Percentiles rank a stretch among this genome's conserved stretches.
Evolutionary conservation across 2,329 filamentous ascomycete species (phyloP).

Genomic region (Diaporthe capsici): DNA sequence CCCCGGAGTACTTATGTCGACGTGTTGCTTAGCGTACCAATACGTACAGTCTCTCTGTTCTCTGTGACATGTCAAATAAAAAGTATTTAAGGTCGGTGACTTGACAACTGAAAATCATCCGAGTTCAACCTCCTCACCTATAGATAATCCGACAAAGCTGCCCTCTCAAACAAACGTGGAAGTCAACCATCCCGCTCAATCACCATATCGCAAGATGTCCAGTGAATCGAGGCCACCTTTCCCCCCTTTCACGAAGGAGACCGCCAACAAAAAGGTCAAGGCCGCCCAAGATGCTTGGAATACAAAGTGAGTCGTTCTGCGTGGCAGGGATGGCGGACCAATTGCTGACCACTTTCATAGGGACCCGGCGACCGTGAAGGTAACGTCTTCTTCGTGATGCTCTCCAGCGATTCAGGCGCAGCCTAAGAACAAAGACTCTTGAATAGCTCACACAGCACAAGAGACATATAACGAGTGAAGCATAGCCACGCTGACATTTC

Average conservation of each 20-base stretch:
- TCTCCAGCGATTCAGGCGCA: background rate
- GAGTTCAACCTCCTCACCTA: background rate
- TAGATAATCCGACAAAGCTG: background rate
- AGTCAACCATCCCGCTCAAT: background rate
- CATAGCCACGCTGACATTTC: background rate
- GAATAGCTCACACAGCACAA: background rate
- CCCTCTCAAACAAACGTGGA: background rate
- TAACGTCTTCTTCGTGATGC: background rate
- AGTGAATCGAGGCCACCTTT: constrained; percentile 58
- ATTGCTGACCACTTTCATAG: constrained; percentile 54
- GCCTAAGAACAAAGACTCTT: background rate
- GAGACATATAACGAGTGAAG: background rate
- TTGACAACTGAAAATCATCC: background rate
- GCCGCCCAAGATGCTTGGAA: constrained; percentile 89
- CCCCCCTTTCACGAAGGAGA: constrained; percentile 82
- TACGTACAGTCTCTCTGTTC: background rate
- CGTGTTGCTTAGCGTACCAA: background rate
- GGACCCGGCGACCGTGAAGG: constrained; percentile 74
- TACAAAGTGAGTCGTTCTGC: constrained; percentile 67
- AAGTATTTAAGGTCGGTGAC: background rate
- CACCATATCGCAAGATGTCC: constrained; percentile 41
- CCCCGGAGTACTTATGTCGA: background rate
- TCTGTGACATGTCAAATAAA: background rate
- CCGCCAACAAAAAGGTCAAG: constrained; percentile 83
- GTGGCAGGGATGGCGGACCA: background rate